phyloP scores from a whole-genome alignment of 2,329 filamentous ascomycete species.

The Coniella vitis region DNA sequence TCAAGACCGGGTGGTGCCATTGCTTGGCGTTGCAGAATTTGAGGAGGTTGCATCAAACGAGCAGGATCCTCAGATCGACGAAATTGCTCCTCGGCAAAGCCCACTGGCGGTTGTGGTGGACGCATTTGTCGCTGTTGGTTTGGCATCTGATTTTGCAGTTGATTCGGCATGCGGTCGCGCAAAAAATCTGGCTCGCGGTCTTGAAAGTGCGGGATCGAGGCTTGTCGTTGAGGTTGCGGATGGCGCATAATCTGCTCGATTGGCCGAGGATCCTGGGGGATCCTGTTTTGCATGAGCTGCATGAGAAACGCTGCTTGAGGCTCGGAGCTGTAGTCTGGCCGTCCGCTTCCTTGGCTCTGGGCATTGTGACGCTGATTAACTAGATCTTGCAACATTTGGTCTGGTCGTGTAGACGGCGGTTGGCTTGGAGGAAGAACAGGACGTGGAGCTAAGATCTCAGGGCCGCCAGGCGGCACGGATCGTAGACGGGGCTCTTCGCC shows the following conservation, averaged over 20 bases:
- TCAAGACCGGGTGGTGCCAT: conserved; percentile 48
- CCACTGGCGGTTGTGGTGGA: conserved; percentile 37
- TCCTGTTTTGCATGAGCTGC: conserved; percentile 64
- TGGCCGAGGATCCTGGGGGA: conserved; percentile 42
- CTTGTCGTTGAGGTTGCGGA: conserved; percentile 45
- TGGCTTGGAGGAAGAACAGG: conserved; percentile 38
- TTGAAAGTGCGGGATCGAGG: conserved; percentile 37
- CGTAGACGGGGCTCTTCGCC: conserved; percentile 38
- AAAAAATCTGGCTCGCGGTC: conserved; percentile 44
- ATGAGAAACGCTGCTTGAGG: conserved; percentile 73
- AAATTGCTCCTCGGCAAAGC: conserved; percentile 49
- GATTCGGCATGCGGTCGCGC: conserved; percentile 27
- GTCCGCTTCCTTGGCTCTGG: conserved; percentile 42
- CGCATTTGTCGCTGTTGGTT: conserved; percentile 34
- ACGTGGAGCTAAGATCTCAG: conserved; percentile 48
- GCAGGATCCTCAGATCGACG: conserved; percentile 41
- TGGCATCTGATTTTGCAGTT: conserved; percentile 27
- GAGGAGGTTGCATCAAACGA: conserved; percentile 49
- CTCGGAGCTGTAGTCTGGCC: conserved; percentile 36
- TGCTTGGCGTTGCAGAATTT: conserved; percentile 50
- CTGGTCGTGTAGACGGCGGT: conserved; percentile 41
- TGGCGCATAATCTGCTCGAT: conserved; percentile 48
- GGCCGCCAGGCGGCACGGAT: conserved; percentile 32
- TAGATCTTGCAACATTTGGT: conserved; percentile 56
- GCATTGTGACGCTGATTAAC: conserved; percentile 52